Evolutionary conservation across 106 monocot genomes (phyloP).

Genomic region (Dendrobium huoshanense): DNA sequence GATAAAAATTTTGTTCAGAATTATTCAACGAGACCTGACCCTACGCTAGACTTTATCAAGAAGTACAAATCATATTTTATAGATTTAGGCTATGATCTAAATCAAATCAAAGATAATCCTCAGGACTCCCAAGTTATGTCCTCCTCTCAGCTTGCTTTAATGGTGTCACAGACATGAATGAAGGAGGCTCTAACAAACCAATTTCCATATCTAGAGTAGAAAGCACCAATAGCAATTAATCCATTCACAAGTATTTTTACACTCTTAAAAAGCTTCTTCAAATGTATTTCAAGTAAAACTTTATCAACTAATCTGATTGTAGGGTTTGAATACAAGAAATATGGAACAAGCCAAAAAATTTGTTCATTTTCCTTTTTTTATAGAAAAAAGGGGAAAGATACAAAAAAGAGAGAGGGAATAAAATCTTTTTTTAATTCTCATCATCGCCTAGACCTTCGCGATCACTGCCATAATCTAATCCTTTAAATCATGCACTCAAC

Average conservation of each 20-base stretch:
- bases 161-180: constrained; percentile 83
- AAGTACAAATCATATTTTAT: constrained; percentile 85
- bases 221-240: constrained; percentile 41
- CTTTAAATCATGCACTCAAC: too few species aligned
- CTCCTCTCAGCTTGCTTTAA: constrained; percentile 37
- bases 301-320: too few species aligned
- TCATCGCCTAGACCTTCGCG: too few species aligned
- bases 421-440: too few species aligned
- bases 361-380: too few species aligned
- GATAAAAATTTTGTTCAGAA: constrained; percentile 86
- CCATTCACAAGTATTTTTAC: constrained; percentile 80
- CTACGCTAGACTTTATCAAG: constrained; percentile 68
- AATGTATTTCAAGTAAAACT: constrained; percentile 65
- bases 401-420: too few species aligned
- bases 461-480: too few species aligned
- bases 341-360: too few species aligned
- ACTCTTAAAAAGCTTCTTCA: constrained; percentile 80
- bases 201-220: constrained; percentile 70
- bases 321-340: too few species aligned
- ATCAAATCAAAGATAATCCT: constrained; percentile 76
- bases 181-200: constrained; percentile 69
- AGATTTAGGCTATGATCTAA: constrained; percentile 61
- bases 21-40: constrained; percentile 76
- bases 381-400: too few species aligned
- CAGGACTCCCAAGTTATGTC: constrained; percentile 83